Evolutionary conservation across 164 flowering plant genomes (phyloP), one percentile per base, ranked within the genome.

Genomic region (Protea cynaroides): DNA sequence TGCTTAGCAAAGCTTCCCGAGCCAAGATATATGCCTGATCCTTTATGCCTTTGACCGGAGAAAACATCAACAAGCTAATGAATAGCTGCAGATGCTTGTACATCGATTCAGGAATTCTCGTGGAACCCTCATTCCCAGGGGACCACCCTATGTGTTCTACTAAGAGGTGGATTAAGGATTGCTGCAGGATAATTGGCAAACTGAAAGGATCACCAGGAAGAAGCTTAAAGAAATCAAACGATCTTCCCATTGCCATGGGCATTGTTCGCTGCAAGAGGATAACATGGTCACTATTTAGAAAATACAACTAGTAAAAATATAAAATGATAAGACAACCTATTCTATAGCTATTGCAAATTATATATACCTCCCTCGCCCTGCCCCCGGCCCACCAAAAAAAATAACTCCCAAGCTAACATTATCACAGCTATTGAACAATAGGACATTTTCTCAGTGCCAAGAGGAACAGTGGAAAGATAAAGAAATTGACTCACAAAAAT

Each of bases 1-100:
- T 89, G 66, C 95, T 89, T 59, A 76, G 71, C 87, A 90, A 86
- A 61, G 98, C 88, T 72, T 84, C 86, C 59, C 59, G 75, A 66
- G 92, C 87, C 71, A 94, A 71, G 54, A 58, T 37, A 78, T 81
- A 75, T 44, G 97, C 89, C 65, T 83, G 84, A 71, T 84, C 76
- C 65, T 72, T 84, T 65, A 87, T 76, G 49, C 72, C 78, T 63
- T 66, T 69, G 53, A 60, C 47, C 38, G 88, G 83, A 69, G 98
- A 87, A 73, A 74, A 68, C 14, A 88, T 54, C 59, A 83, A 65
- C 69, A 90, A 75, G 57, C 74, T 72, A 49, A 88, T 55, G 54
- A 94, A 79, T 25, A 79, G 66, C 64, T 72, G 84, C 64, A 89
- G 76, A 77, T 91, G 86, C 72, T 81, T 89, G 77, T 84, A 89